Base-by-base conservation (phyloP, 495 filamentous ascomycete genomes). In the Collariella sp. region DNA sequence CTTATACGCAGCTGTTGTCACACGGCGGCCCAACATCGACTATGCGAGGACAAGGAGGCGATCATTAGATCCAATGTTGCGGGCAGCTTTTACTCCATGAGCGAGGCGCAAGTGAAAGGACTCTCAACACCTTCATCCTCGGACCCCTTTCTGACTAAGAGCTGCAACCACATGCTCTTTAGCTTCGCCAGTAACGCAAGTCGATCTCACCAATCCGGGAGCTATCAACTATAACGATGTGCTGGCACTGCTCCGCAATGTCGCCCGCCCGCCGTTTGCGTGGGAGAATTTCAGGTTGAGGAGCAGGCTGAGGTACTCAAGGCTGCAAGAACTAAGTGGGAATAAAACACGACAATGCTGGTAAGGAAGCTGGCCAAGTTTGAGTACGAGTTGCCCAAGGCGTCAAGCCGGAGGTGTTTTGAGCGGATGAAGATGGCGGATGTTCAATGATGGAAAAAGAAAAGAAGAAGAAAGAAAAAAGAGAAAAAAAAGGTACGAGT, bases 181-280 rank as follows among this genome's bases (percentile, higher is more conserved):
- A n/a, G n/a, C n/a, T n/a, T n/a, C n/a, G n/a, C n/a, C n/a, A n/a
- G n/a, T n/a, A n/a, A n/a, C n/a, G n/a, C n/a, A n/a, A n/a, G n/a
- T n/a, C 67, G 84, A 85, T 70, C 79, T 83, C 69, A 85, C 82
- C 42, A 85, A 85, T 67, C 82, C 82, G 11, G 82, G 82, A 20
- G 79, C 79, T 49, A 84, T 84, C 58, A 81, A 78, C 29, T 82
- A 85, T 66, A 85, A 85, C 65, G 82, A 84, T 67, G 81, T 84
- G 24, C 69, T 84, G 34, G 54, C 70, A 7, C 68, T 85, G 22
- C 84, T 83, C 71, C 77, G 76, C 52, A 74, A 83, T 47, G 77
- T 82, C 58, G 75, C 84, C 34, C 73, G 81, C 13, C 82, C 82
- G 7, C 63, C 65, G 36, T 81, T 83, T 55, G 77, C 71, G 31